phyloP scores from a whole-genome alignment of 495 filamentous ascomycete genomes.

The Xylaria palmicola region DNA sequence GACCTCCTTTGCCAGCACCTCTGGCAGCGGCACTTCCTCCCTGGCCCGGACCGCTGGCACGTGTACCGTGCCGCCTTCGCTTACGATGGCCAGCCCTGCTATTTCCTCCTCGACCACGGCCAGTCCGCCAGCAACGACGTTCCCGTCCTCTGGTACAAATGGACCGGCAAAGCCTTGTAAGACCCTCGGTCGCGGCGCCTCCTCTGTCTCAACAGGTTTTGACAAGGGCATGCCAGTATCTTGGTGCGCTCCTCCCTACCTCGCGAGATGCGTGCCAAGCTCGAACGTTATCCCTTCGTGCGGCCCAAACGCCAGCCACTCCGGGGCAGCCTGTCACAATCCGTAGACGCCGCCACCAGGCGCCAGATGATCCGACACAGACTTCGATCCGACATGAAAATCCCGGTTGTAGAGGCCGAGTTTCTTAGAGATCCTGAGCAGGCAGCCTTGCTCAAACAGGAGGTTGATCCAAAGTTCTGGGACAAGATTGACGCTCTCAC shows the following conservation, averaged over 20 bases:
- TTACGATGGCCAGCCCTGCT: conserved; percentile 15
- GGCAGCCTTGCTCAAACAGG: background rate
- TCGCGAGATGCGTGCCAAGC: background rate
- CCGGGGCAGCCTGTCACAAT: background rate
- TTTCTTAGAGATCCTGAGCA: conserved; percentile 7
- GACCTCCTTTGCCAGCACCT: conserved; percentile 21
- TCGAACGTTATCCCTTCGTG: background rate
- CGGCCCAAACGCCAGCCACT: background rate
- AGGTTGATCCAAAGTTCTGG: conserved; percentile 13
- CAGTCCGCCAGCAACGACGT: conserved; percentile 16
- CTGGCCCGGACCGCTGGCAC: conserved; percentile 10
- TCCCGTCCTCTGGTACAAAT: conserved; percentile 17
- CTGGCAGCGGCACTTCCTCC: conserved; percentile 23
- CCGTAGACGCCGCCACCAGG: conserved; percentile 6
- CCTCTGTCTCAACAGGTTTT: background rate
- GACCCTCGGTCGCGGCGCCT: no score
- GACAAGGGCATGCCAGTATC: background rate
- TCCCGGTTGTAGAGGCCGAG: conserved; percentile 1
- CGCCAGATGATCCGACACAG: conserved; percentile 12
- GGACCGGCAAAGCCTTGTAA: conserved; percentile 18
- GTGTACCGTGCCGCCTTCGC: conserved; percentile 11
- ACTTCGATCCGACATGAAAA: conserved; percentile 10
- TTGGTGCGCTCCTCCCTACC: background rate
- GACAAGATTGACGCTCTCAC: conserved; percentile 7
- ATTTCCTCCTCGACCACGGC: conserved; percentile 23